These are phyloP conservation scores for Suillus subluteus DNA, from an alignment of 768 basidiomycete genomes.

Conservation along the genomic window DNA sequence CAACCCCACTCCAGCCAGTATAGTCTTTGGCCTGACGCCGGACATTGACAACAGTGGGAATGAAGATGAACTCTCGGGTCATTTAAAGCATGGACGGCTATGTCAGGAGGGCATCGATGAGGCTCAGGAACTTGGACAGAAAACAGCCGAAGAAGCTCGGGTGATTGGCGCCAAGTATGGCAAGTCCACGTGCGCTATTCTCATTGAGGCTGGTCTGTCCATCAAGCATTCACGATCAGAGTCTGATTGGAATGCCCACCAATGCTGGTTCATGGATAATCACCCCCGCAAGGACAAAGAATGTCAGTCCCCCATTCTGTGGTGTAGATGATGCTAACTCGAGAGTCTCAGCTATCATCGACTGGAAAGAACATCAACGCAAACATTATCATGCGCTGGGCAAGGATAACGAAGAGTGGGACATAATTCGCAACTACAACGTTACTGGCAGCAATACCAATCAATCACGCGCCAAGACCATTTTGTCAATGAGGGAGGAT, in stretches of 20 bases:
- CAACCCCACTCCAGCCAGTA: background rate
- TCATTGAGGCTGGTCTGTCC: slow-evolving; percentile 4
- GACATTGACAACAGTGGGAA: background rate
- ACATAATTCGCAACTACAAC: background rate
- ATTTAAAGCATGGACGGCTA: background rate
- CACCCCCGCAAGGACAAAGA: background rate
- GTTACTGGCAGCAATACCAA: background rate
- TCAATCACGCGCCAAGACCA: background rate
- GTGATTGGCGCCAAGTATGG: background rate
- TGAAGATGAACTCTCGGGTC: background rate
- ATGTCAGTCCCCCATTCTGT: background rate
- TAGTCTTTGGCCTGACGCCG: background rate
- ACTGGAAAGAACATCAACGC: background rate
- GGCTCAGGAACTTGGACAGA: background rate
- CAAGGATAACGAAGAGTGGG: background rate
- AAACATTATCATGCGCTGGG: background rate
- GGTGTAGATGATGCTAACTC: background rate
- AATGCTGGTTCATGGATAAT: background rate
- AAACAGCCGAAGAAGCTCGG: slow-evolving; percentile 1
- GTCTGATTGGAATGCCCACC: slow-evolving; percentile 2
- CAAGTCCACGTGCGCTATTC: background rate
- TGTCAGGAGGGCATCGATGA: background rate
- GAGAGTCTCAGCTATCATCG: slow-evolving; percentile 1
- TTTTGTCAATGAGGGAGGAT: slow-evolving; percentile 1
- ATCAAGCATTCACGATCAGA: slow-evolving; percentile 2